Percentiles rank a stretch among this genome's conserved stretches.
Conservation (phyloP, 2,329 filamentous ascomycete species). For the Tolypocladium album region DNA sequence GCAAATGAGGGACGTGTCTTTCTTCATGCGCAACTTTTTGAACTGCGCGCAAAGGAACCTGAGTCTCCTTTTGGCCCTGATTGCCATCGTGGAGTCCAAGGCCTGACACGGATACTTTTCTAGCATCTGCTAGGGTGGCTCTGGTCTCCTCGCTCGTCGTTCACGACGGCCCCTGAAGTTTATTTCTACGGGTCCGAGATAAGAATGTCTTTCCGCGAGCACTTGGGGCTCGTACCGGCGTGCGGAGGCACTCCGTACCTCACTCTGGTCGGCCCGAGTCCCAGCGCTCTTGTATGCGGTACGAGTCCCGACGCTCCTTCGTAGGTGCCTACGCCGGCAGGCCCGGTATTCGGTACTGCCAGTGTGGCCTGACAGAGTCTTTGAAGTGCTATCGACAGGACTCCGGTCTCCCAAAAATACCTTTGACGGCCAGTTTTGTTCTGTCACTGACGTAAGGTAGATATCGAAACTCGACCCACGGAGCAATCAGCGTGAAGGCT, state of each 20-base stretch:
- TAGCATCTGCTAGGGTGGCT: neutral
- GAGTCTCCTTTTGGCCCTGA: neutral
- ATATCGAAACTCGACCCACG: neutral
- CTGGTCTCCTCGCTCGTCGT: neutral
- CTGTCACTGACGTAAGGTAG: neutral
- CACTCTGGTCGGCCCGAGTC: too few relatives aligned
- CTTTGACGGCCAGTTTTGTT: too few relatives aligned
- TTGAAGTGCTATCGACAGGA: neutral
- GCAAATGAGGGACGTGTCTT: neutral
- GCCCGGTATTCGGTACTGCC: too few relatives aligned
- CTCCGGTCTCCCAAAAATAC: too few relatives aligned
- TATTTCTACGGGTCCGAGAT: neutral
- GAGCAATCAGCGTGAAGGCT: neutral
- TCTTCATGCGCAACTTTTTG: neutral
- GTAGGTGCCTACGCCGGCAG: too few relatives aligned
- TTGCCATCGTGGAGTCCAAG: neutral
- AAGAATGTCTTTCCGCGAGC: neutral
- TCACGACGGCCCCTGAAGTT: neutral
- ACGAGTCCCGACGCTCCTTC: too few relatives aligned
- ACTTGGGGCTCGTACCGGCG: too few relatives aligned
- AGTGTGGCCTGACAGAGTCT: too few relatives aligned
- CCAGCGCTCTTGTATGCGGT: too few relatives aligned
- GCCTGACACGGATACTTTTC: neutral
- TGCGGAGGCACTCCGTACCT: too few relatives aligned
- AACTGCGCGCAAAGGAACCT: neutral